A percentile compares a stretch with the other conserved stretches of the same genome.
phyloP scores from a whole-genome alignment of 192 early-diverging fungal species.

The Podila clonocystis region DNA sequence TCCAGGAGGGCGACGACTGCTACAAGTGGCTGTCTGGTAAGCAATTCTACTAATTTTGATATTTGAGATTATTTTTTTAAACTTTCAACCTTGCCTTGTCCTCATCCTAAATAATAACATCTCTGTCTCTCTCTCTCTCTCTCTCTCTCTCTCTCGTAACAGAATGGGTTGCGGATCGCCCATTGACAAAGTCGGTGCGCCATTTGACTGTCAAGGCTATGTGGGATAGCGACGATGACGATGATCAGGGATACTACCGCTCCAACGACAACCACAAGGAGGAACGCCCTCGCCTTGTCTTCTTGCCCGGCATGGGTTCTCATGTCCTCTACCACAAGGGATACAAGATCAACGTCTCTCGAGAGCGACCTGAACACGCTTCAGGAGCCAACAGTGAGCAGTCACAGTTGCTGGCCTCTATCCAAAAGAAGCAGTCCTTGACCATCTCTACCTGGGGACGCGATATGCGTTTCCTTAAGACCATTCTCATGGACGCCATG shows the following conservation, averaged over 20 bases:
- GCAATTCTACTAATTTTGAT: too few species aligned
- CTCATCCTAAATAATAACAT: not conserved
- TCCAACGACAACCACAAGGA: slow-evolving; percentile 17
- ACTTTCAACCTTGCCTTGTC: too few species aligned
- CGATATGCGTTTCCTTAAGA: slow-evolving; percentile 30
- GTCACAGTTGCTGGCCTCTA: slow-evolving; percentile 36
- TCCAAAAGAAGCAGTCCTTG: slow-evolving; percentile 45
- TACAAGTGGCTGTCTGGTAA: slow-evolving; percentile 51
- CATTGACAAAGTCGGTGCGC: slow-evolving; percentile 46
- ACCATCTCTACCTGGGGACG: slow-evolving; percentile 46
- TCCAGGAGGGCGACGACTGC: slow-evolving; percentile 48
- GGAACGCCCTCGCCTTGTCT: slow-evolving; percentile 39
- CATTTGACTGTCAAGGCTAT: slow-evolving; percentile 49
- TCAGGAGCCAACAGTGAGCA: slow-evolving; percentile 36
- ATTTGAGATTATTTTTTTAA: too few species aligned
- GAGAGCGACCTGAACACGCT: slow-evolving; percentile 36
- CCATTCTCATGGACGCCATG: slow-evolving; percentile 32
- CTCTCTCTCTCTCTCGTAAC: too few species aligned
- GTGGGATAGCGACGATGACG: slow-evolving; percentile 21
- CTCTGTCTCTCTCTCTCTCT: not conserved
- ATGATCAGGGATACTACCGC: slow-evolving; percentile 23
- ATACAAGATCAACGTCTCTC: slow-evolving; percentile 47
- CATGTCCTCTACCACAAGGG: slow-evolving; percentile 50
- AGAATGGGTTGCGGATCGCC: slow-evolving; percentile 48
- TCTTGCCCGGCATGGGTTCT: slow-evolving; percentile 44